Percentiles rank a stretch among this genome's conserved stretches.
phyloP scores from a whole-genome alignment of 768 basidiomycete species.

The Lactifluus volemus region DNA sequence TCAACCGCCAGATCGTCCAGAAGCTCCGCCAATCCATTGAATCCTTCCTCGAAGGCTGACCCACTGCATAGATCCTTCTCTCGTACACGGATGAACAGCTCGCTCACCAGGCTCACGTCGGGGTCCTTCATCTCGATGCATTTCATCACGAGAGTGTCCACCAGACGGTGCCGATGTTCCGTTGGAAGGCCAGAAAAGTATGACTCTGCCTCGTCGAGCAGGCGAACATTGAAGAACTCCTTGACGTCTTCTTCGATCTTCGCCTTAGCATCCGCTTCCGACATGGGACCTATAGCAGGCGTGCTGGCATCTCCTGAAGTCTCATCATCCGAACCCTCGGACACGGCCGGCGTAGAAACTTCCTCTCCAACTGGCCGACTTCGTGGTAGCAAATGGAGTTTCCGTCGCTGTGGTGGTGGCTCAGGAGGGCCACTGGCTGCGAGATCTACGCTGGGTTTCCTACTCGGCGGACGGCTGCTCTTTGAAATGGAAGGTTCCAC shows the following conservation, averaged over 20 bases:
- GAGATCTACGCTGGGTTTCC: slow-evolving; percentile 45
- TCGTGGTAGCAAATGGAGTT: slow-evolving; percentile 71
- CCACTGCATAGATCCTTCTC: slow-evolving; percentile 51
- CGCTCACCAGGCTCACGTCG: slow-evolving; percentile 68
- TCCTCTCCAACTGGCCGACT: slow-evolving; percentile 52
- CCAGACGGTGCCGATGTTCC: slow-evolving; percentile 52
- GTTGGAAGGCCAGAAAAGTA: slow-evolving; percentile 73
- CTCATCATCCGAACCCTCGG: slow-evolving; percentile 42
- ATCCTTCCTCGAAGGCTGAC: slow-evolving; percentile 65
- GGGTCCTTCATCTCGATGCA: slow-evolving; percentile 78
- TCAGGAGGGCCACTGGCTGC: slow-evolving; percentile 39
- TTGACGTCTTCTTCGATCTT: slow-evolving; percentile 77
- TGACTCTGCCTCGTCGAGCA: slow-evolving; percentile 77
- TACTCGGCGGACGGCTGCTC: slow-evolving; percentile 42
- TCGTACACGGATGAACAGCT: slow-evolving; percentile 58
- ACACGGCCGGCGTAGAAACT: slow-evolving; percentile 37
- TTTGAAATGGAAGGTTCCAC: slow-evolving; percentile 41
- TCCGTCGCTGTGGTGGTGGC: slow-evolving; percentile 49
- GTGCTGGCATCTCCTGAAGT: slow-evolving; percentile 27
- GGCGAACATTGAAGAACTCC: slow-evolving; percentile 81
- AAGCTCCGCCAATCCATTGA: slow-evolving; percentile 57
- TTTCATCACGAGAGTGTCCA: slow-evolving; percentile 63
- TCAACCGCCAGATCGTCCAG: slow-evolving; percentile 89
- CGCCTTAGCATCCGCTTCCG: slow-evolving; percentile 59
- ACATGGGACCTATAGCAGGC: slow-evolving; percentile 38